Evolutionary conservation across 1,284 basidiomycete species (phyloP).

Genomic region (Prillingera fragicola): DNA sequence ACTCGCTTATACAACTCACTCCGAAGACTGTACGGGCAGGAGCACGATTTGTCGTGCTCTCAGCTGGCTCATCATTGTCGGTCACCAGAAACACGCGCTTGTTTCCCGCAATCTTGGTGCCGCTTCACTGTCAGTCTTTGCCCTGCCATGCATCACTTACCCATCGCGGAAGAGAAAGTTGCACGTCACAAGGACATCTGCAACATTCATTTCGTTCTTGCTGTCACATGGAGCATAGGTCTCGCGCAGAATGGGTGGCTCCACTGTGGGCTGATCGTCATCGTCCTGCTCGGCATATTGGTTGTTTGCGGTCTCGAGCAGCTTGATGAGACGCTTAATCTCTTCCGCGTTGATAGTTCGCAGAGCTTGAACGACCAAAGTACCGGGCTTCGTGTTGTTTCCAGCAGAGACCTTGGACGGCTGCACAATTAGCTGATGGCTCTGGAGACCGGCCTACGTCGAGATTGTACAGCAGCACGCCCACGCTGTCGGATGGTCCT

Average conservation of each 20-base stretch:
- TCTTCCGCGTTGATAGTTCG: constrained; percentile 70
- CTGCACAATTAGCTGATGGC: no score
- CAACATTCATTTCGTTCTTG: constrained; percentile 52
- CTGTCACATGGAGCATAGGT: constrained; percentile 34
- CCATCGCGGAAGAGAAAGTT: constrained; percentile 81
- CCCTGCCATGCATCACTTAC: constrained; percentile 51
- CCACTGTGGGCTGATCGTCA: constrained; percentile 19
- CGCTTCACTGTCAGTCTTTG: constrained; percentile 48
- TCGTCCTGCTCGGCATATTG: constrained; percentile 26
- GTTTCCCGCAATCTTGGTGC: constrained; percentile 65
- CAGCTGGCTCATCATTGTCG: constrained; percentile 68
- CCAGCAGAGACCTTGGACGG: constrained; percentile 36
- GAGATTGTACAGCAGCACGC: constrained; percentile 87
- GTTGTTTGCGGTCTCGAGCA: constrained; percentile 29
- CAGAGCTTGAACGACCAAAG: constrained; percentile 69
- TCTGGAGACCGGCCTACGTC: constrained; percentile 52
- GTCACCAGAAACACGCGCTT: constrained; percentile 92
- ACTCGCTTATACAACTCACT: constrained; percentile 18
- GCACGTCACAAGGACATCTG: constrained; percentile 78
- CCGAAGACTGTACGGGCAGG: constrained; percentile 40
- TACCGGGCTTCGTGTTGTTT: constrained; percentile 57
- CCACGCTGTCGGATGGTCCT: constrained; percentile 80
- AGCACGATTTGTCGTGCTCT: constrained; percentile 27
- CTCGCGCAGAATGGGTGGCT: constrained; percentile 35
- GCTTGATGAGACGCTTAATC: constrained; percentile 58